Base-by-base conservation (phyloP, 331 rosid species). In the Spiraea crenata region DNA sequence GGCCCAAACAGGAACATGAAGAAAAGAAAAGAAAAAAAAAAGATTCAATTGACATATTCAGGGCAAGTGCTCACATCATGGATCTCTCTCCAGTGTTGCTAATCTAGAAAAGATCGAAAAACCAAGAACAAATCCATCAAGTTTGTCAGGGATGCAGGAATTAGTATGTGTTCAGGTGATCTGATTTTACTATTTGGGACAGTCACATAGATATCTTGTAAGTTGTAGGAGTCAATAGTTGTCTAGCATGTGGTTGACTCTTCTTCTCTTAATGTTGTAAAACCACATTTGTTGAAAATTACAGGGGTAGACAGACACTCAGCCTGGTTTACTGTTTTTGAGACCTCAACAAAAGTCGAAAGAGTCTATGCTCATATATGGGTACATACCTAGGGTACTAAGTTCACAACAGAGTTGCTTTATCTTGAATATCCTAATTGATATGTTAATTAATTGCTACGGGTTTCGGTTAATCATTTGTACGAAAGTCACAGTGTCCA, bases 81-180 rank as follows among this genome's bases (percentile, higher is more conserved):
- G n/a, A n/a, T n/a, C n/a, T n/a, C n/a, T n/a, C n/a, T n/a, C n/a
- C n/a, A n/a, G n/a, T n/a, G n/a, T n/a, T n/a, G n/a, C n/a, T n/a
- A n/a, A n/a, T n/a, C n/a, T n/a, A n/a, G n/a, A n/a, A n/a, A n/a
- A n/a, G n/a, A n/a, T n/a, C n/a, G n/a, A n/a, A n/a, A n/a, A n/a
- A n/a, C n/a, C n/a, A n/a, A n/a, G n/a, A n/a, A n/a, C n/a, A n/a
- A n/a, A n/a, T n/a, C 99, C 62, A 92, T 93, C 42, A 85, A 93
- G 82, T 82, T 78, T 74, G 96, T 93, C 77, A 92, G 96, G 60
- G 96, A 93, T 83, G 97, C 99, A 10, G 99, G 99, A 72, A 93
- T 93, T 75, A 89, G 81, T 83, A 97, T 93, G 56, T 93, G 99
- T 74, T 86, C 90, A 56, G 97, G 99, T 93, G 91, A 75, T 69